A percentile compares a stretch with the other conserved stretches of the same genome.
Conservation (phyloP, 2,329 filamentous ascomycete species). For the Neofusicoccum laricinum region DNA sequence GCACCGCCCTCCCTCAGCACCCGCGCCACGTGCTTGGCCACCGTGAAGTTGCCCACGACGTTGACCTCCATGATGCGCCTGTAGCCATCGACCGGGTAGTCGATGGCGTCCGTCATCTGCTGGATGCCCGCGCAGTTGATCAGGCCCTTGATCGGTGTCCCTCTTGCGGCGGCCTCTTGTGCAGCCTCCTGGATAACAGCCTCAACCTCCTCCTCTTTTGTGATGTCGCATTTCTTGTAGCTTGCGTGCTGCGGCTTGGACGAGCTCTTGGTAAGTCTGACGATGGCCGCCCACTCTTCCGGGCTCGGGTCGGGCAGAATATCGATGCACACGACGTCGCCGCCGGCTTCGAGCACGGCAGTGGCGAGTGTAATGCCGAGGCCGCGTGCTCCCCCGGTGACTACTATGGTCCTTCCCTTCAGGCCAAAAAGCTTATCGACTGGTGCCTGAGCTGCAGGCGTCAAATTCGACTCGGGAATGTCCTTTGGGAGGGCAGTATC, state of each 20-base stretch:
- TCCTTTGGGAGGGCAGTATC: constrained; percentile 1
- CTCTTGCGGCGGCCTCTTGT: constrained; percentile 2
- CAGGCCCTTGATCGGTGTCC: constrained; percentile 26
- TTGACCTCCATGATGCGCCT: constrained; percentile 38
- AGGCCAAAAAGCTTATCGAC: constrained; percentile 11
- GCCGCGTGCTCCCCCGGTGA: constrained; percentile 29
- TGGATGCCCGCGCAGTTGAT: constrained; percentile 30
- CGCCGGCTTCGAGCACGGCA: constrained; percentile 28
- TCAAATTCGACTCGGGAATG: constrained; percentile 6
- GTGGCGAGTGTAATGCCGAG: constrained; percentile 25
- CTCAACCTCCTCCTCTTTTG: constrained; percentile 21
- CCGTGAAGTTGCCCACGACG: constrained; percentile 36
- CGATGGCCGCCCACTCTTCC: not conserved
- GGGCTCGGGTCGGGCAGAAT: not conserved
- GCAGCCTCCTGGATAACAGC: constrained; percentile 21
- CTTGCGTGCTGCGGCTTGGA: not conserved
- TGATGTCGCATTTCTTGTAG: constrained; percentile 25
- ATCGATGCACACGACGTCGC: constrained; percentile 20
- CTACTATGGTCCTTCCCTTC: constrained; percentile 17
- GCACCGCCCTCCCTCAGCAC: constrained; percentile 9
- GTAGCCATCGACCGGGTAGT: constrained; percentile 33
- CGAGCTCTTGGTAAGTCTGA: not conserved
- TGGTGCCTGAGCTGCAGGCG: not conserved
- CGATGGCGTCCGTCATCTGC: constrained; percentile 30
- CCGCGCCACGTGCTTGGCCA: constrained; percentile 20